Conservation (phyloP, 169 alveolate genomes). For the Babesia bovis region DNA sequence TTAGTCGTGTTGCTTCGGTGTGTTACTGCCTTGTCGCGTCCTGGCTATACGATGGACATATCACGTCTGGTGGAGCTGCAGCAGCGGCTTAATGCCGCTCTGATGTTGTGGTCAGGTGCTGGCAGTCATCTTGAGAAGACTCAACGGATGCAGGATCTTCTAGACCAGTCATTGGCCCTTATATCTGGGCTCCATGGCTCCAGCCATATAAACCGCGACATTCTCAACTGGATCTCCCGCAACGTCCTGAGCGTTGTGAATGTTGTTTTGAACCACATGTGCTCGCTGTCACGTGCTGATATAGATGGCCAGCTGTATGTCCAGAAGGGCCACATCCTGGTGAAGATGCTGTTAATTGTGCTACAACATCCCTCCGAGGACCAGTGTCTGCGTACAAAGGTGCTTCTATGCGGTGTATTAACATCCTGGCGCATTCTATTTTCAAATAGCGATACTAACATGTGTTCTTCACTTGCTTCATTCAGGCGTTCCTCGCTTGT, state of each 20-base stretch:
- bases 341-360: background rate
- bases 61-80: background rate
- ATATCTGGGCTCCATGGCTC: too few species aligned
- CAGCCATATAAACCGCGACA: background rate
- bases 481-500: constrained; percentile 1
- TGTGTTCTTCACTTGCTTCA: background rate
- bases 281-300: background rate
- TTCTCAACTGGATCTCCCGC: background rate
- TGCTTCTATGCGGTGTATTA: background rate
- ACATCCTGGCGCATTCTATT: constrained; percentile 3
- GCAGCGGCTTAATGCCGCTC: background rate
- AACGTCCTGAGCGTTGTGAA: background rate
- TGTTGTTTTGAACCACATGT: background rate
- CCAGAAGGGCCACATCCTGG: constrained; percentile 1
- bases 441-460: background rate
- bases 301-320: background rate
- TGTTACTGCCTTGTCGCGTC: background rate
- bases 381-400: background rate
- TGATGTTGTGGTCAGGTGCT: background rate
- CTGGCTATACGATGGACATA: background rate
- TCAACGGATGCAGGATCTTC: background rate
- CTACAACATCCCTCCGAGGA: background rate
- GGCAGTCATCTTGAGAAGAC: constrained; percentile 3
- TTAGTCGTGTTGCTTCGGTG: too few species aligned
- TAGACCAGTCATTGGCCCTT: background rate